These are phyloP conservation scores for Cardamine resedifolia DNA, from an alignment of 345 rosid species.

Conservation along the genomic window DNA sequence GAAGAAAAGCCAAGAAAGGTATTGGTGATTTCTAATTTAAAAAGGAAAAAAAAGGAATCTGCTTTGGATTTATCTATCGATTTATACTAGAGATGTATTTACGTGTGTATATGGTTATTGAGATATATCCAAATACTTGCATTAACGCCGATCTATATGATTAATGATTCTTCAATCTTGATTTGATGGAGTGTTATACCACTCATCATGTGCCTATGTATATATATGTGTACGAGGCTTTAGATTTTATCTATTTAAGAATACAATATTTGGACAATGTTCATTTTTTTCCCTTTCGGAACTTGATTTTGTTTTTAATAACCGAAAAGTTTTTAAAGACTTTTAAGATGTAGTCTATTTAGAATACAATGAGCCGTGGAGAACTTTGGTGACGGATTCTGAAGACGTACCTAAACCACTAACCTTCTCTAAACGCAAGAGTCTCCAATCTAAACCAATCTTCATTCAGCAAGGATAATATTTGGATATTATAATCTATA, in stretches of 20 bases:
- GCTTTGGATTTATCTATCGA: constrained; percentile 11
- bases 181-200: constrained; percentile 12
- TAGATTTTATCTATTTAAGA: not conserved
- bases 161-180: constrained; percentile 9
- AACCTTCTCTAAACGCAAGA: constrained; percentile 15
- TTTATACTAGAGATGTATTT: constrained; percentile 4
- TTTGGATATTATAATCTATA: not conserved
- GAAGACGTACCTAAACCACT: constrained; percentile 4
- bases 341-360: not conserved
- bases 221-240: not conserved
- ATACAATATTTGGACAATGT: not conserved
- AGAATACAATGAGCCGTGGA: not conserved
- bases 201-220: not conserved
- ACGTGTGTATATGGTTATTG: constrained; percentile 20
- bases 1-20: not conserved
- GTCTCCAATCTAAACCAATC: not conserved
- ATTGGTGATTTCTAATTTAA: not conserved
- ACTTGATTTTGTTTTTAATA: not conserved
- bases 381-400: not conserved
- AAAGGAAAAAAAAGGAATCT: not conserved
- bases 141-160: constrained; percentile 24
- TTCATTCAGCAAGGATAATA: not conserved
- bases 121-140: constrained; percentile 28
- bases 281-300: not conserved
- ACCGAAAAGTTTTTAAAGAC: not conserved